phyloP scores from a whole-genome alignment of 768 basidiomycete species.

The Phaeotremella skinneri region DNA sequence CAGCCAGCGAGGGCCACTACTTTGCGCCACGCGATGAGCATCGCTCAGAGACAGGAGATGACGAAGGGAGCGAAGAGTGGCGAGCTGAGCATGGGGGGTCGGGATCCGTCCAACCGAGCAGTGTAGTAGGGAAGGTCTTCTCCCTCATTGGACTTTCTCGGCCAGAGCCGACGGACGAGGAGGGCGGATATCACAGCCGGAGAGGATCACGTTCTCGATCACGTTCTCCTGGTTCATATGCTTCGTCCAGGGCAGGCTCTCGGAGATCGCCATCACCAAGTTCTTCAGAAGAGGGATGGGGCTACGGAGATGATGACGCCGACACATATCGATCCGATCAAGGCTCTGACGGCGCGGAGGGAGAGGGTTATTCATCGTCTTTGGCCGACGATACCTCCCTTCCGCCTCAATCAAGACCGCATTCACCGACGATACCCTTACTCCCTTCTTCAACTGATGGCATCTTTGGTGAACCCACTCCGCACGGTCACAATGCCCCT shows the following conservation, averaged over 20 bases:
- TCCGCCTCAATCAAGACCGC: slow-evolving; percentile 51
- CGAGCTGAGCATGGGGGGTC: neutral
- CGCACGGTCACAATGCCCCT: slow-evolving; percentile 20
- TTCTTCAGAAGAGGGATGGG: slow-evolving; percentile 49
- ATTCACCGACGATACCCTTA: slow-evolving; percentile 48
- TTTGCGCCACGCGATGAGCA: slow-evolving; percentile 20
- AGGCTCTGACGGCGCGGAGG: slow-evolving; percentile 36
- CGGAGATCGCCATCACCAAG: slow-evolving; percentile 22
- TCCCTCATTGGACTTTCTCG: slow-evolving; percentile 34
- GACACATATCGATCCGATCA: slow-evolving; percentile 38
- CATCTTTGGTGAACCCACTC: slow-evolving; percentile 45
- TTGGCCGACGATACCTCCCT: slow-evolving; percentile 50
- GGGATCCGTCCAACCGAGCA: neutral
- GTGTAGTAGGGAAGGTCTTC: slow-evolving; percentile 1
- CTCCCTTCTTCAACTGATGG: slow-evolving; percentile 41
- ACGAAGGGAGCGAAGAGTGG: neutral
- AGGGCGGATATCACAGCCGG: slow-evolving; percentile 17
- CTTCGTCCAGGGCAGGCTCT: slow-evolving; percentile 28
- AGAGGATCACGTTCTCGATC: slow-evolving; percentile 25
- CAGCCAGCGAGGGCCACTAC: slow-evolving; percentile 9
- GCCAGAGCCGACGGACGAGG: slow-evolving; percentile 36
- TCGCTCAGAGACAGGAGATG: slow-evolving; percentile 7
- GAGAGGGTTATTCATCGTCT: slow-evolving; percentile 48
- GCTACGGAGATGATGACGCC: slow-evolving; percentile 45
- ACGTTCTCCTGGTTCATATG: slow-evolving; percentile 32